Percentiles rank a stretch among this genome's conserved stretches.
Evolutionary conservation across 257 asterid species (phyloP).

Genomic region (Dorcoceras hygrometricum): DNA sequence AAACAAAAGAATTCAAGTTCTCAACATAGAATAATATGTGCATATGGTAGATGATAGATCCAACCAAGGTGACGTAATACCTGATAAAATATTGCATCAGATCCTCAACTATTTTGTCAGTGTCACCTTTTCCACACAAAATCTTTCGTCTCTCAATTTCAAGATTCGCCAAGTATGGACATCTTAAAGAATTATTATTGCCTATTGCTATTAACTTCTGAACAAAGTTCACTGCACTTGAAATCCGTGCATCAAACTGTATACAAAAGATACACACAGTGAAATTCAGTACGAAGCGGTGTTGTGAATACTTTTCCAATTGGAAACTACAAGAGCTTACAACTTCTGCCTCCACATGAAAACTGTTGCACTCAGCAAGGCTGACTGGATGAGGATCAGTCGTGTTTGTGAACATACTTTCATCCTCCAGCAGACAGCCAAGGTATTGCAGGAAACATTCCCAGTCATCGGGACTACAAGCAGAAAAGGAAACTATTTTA

Average conservation of each 20-base stretch:
- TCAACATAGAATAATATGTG: constrained; percentile 15
- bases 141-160: constrained; percentile 82
- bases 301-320: constrained; percentile 17
- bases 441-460: constrained; percentile 77
- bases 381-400: constrained; percentile 37
- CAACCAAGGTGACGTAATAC: constrained; percentile 33
- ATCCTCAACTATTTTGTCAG: constrained; percentile 53
- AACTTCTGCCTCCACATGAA: constrained; percentile 60
- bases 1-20: neutral
- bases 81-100: constrained; percentile 67
- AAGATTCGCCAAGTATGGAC: constrained; percentile 75
- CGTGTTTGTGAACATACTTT: constrained; percentile 43
- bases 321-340: constrained; percentile 45
- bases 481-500: constrained; percentile 24
- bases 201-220: constrained; percentile 46
- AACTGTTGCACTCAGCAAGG: constrained; percentile 36
- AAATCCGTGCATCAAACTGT: constrained; percentile 82
- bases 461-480: constrained; percentile 92
- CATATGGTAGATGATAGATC: constrained; percentile 1
- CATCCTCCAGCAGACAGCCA: constrained; percentile 90
- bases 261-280: constrained; percentile 31
- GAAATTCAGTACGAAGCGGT: constrained; percentile 23
- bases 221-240: constrained; percentile 60
- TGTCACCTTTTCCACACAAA: constrained; percentile 63
- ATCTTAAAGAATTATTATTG: constrained; percentile 51